A percentile compares a stretch with the other conserved stretches of the same genome.
These are phyloP conservation scores for Sporothrix brasiliensis DNA, from an alignment of 2,329 filamentous ascomycete species.

Conservation along the genomic window DNA sequence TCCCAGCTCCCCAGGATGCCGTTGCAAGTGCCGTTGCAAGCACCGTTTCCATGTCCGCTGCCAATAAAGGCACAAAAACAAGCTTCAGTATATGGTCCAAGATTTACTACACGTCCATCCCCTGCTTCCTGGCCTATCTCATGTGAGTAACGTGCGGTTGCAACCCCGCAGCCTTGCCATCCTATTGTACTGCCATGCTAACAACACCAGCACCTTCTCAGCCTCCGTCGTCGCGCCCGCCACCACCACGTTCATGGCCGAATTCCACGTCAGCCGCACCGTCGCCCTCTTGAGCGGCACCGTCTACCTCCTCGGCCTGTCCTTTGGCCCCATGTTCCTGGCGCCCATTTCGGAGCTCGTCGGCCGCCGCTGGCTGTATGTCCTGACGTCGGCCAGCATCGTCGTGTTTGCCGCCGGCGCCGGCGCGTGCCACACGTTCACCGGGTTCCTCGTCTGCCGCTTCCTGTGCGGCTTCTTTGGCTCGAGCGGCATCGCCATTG, in stretches of 20 bases:
- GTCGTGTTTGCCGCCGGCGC: slow-evolving; percentile 54
- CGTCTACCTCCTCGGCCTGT: slow-evolving; percentile 66
- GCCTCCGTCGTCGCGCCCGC: slow-evolving; percentile 20
- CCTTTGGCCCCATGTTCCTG: slow-evolving; percentile 59
- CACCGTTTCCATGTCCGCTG: too few relatives aligned
- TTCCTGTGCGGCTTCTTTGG: slow-evolving; percentile 67
- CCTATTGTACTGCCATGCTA: too few relatives aligned
- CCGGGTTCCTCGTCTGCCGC: slow-evolving; percentile 58
- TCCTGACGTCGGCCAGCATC: slow-evolving; percentile 45
- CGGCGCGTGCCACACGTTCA: slow-evolving; percentile 53
- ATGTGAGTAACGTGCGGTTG: not conserved
- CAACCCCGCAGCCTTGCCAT: too few relatives aligned
- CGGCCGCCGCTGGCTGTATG: slow-evolving; percentile 54
- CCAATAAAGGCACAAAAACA: not conserved
- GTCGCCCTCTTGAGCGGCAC: slow-evolving; percentile 68
- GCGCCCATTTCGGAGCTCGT: slow-evolving; percentile 63
- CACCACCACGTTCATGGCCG: slow-evolving; percentile 13
- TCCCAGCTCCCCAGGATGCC: not conserved
- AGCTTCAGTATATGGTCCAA: not conserved
- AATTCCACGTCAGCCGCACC: slow-evolving; percentile 38
- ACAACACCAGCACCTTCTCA: slow-evolving; percentile 13
- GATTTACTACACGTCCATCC: slow-evolving; percentile 24
- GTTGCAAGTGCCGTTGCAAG: not conserved
- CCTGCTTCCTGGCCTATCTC: slow-evolving; percentile 25
- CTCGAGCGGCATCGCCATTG: slow-evolving; percentile 68